These are phyloP conservation scores for Tetracentron sinense DNA, from an alignment of 164 flowering plant species.

Conservation along the genomic window DNA sequence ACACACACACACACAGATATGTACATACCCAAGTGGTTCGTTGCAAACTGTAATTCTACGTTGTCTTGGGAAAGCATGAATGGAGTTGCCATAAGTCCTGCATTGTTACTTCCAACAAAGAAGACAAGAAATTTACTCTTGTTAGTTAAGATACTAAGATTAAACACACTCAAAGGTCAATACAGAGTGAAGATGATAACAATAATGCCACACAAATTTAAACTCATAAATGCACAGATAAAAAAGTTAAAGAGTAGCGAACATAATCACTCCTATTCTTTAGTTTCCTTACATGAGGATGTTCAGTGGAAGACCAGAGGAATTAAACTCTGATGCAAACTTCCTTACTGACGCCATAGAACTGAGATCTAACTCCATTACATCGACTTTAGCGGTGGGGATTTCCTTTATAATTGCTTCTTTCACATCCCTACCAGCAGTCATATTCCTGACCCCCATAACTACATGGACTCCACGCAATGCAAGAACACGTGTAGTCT, in stretches of 20 bases:
- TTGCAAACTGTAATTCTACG: constrained; percentile 72
- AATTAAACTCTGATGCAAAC: constrained; percentile 39
- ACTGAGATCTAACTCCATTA: constrained; percentile 47
- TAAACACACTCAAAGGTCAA: too few species aligned
- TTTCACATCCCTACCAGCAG: constrained; percentile 32
- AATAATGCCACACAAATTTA: too few species aligned
- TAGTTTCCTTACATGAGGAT: constrained; percentile 35
- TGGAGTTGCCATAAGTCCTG: constrained; percentile 64
- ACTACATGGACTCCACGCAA: constrained; percentile 53
- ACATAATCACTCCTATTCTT: background rate
- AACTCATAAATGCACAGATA: too few species aligned
- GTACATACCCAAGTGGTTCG: constrained; percentile 65
- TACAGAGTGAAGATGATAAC: background rate
- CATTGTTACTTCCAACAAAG: constrained; percentile 58
- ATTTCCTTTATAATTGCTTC: constrained; percentile 33
- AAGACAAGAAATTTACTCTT: constrained; percentile 2
- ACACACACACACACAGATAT: too few species aligned
- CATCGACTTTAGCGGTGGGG: constrained; percentile 40
- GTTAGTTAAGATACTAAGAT: too few species aligned
- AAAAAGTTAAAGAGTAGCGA: background rate
- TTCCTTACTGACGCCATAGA: constrained; percentile 44
- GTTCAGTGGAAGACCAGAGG: constrained; percentile 40
- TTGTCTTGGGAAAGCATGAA: constrained; percentile 60
- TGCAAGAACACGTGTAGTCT: constrained; percentile 75
- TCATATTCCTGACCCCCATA: constrained; percentile 43